Base-by-base conservation (phyloP, 495 filamentous ascomycete genomes). In the Hypoxylon rickii region DNA sequence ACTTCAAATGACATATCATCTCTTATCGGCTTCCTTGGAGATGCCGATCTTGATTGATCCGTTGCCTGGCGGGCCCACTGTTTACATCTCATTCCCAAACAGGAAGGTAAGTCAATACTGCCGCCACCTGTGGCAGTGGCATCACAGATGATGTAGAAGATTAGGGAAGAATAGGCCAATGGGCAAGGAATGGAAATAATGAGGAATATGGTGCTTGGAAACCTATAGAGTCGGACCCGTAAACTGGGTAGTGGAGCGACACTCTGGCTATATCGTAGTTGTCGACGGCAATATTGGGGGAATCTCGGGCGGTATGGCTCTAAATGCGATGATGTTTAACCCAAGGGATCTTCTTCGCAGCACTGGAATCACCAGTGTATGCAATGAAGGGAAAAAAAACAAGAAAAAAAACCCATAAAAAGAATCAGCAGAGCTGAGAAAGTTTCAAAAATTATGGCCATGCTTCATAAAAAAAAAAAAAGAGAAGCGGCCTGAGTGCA, bases 11-110 rank as follows among this genome's bases (percentile, higher is more conserved):
- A 10, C 24, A 29, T 29, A 29, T 29, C 24, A 29, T 41, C 41
- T 52, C 43, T 51, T 11, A n/a, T 3, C 11, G 34, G 42, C 31
- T 47, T 32, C 42, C 37, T 34, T 36, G 13, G 26, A 42, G 45
- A 37, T 55, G 36, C 52, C 52, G 58, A 56, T 51, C 47, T 44
- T 13, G 38, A 62, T 62, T 37, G 19, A 36, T 18, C 43, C 34
- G 58, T 56, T 13, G 58, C 58, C 51, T 51, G 51, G 51, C 45
- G 43, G 44, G 44, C 24, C 33, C 40, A 5, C 19, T 16, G 1
- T 3, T 17, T 22, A 47, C 10, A 26, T 10, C 26, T 51, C 51
- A 37, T 61, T 10, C 58, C 45, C 36, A n/a, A 45, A 45, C 42
- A 31, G 51, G 58, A 11, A 56, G 39, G 29, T 48, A 47, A 22